phyloP scores from a whole-genome alignment of 2,329 filamentous ascomycete genomes.

The Epicoccum sorghinum region DNA sequence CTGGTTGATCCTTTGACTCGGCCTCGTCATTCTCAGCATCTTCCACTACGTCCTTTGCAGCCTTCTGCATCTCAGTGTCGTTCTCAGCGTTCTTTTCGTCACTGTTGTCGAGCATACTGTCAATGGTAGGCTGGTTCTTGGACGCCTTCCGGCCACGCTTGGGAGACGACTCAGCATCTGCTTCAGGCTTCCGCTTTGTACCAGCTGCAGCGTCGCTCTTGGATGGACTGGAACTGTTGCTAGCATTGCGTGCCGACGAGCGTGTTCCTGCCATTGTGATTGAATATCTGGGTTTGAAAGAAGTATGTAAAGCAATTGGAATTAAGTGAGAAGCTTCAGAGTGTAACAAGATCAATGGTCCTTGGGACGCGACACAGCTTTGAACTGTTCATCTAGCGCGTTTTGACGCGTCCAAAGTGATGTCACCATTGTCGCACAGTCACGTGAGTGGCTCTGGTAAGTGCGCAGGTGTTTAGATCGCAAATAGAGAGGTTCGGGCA shows the following conservation, averaged over 20 bases:
- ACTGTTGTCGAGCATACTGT: conserved; percentile 56
- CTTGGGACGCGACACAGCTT: conserved; percentile 10
- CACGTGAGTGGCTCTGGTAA: not conserved
- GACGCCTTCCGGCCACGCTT: conserved; percentile 52
- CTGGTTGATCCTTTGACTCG: conserved; percentile 23
- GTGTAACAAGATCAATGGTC: not conserved
- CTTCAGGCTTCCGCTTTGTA: conserved; percentile 50
- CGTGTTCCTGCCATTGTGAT: conserved; percentile 38
- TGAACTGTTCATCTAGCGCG: conserved; percentile 13
- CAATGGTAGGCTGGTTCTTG: conserved; percentile 60
- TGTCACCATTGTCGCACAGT: not conserved
- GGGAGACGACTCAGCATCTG: conserved; percentile 38
- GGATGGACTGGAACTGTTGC: conserved; percentile 26
- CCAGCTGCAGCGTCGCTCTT: conserved; percentile 40
- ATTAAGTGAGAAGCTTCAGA: not conserved
- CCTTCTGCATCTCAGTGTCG: conserved; percentile 33
- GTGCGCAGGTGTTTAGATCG: not conserved
- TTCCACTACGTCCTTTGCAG: conserved; percentile 7
- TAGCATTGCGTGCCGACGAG: conserved; percentile 30
- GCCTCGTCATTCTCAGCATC: conserved; percentile 9
- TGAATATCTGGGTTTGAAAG: too few species aligned
- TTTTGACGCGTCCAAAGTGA: conserved; percentile 7
- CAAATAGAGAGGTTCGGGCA: not conserved
- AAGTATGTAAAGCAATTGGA: not conserved
- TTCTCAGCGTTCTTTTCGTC: conserved; percentile 20